A percentile compares a stretch with the other conserved stretches of the same genome.
phyloP scores from a whole-genome alignment of 2,329 filamentous ascomycete species.

The Pseudogymnoascus sp. region DNA sequence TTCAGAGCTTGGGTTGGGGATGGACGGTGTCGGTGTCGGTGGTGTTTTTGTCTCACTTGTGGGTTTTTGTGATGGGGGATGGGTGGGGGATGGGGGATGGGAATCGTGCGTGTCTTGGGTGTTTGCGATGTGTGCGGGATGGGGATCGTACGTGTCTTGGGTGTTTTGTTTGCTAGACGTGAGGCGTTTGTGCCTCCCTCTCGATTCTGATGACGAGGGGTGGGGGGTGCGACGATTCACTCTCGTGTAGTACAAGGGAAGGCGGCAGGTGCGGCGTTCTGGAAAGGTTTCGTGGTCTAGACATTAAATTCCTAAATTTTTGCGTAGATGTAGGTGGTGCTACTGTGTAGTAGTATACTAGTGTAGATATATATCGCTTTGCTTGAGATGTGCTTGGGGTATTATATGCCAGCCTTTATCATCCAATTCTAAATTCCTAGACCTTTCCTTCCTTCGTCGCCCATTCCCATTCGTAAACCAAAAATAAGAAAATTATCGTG shows the following conservation, averaged over 20 bases:
- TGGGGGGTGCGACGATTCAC: background rate
- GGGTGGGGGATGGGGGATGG: background rate
- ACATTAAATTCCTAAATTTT: background rate
- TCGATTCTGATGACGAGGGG: background rate
- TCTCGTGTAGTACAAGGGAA: background rate
- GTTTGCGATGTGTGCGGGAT: background rate
- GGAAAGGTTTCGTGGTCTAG: background rate
- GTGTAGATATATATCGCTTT: background rate
- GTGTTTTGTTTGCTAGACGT: background rate
- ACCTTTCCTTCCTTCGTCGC: slow-evolving; percentile 63
- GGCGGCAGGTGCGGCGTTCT: background rate
- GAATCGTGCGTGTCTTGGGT: background rate
- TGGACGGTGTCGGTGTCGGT: background rate
- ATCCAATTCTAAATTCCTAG: slow-evolving; percentile 93
- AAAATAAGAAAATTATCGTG: background rate
- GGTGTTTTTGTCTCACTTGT: background rate
- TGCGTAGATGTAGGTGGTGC: background rate
- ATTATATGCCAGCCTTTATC: slow-evolving; percentile 1
- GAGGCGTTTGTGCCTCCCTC: background rate
- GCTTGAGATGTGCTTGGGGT: background rate
- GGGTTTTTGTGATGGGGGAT: background rate
- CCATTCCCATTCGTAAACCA: background rate
- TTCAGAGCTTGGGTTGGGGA: background rate
- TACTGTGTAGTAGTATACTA: background rate
- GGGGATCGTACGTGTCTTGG: background rate